Conservation (phyloP, 352 stramenopile species). For the Phytophthora citricola region DNA sequence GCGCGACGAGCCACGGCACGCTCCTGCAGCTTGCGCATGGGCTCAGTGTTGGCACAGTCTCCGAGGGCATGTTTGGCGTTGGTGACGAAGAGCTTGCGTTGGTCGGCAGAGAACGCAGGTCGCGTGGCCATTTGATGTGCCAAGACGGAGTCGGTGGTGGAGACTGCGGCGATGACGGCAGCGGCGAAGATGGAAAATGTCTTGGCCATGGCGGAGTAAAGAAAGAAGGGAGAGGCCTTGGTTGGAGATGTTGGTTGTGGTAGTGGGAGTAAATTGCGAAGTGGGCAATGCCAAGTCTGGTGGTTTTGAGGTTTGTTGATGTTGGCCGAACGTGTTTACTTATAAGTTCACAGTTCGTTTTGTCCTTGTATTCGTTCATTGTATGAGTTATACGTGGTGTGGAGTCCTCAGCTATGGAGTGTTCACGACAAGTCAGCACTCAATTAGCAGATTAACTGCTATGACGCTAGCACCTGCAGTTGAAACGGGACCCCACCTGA, state of each 20-base stretch:
- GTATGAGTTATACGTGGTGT: too few species aligned
- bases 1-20: constrained; percentile 24
- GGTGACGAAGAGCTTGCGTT: constrained; percentile 31
- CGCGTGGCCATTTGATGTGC: constrained; percentile 25
- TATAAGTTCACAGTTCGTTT: too few species aligned
- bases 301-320: too few species aligned
- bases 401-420: not conserved
- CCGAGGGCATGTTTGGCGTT: constrained; percentile 31
- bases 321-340: too few species aligned
- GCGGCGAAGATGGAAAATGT: constrained; percentile 18
- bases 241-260: not conserved
- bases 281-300: not conserved
- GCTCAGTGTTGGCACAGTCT: constrained; percentile 25
- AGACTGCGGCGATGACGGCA: constrained; percentile 7
- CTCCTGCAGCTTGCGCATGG: constrained; percentile 31
- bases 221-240: not conserved
- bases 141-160: constrained; percentile 13
- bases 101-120: constrained; percentile 15
- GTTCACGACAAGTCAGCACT: not conserved
- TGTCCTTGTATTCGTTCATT: too few species aligned
- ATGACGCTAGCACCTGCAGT: not conserved
- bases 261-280: not conserved
- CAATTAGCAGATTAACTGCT: not conserved
- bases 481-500: not conserved
- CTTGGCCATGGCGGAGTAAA: constrained; percentile 17